A percentile compares a stretch with the other conserved stretches of the same genome.
phyloP scores from a whole-genome alignment of 305 asterid species.

The Fraxinus angustifolia region DNA sequence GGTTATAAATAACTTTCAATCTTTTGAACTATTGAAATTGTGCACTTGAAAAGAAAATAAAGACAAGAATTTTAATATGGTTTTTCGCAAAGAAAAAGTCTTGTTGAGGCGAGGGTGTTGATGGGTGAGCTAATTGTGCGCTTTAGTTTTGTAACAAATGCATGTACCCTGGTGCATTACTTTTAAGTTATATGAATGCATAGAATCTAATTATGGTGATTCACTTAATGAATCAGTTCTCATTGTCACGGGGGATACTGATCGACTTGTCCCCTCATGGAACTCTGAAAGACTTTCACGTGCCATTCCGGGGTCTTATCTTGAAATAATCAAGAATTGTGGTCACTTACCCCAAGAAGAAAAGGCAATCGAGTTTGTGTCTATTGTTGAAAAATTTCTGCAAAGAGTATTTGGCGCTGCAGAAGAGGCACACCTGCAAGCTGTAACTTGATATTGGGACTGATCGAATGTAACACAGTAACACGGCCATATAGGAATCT shows the following conservation, averaged over 20 bases:
- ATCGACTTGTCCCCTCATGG: slow-evolving; percentile 91
- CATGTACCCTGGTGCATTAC: background rate
- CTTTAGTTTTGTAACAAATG: background rate
- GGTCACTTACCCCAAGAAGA: slow-evolving; percentile 98
- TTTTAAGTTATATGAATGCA: background rate
- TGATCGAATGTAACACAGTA: background rate
- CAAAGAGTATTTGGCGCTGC: slow-evolving; percentile 39
- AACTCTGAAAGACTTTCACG: slow-evolving; percentile 71
- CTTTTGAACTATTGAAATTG: slow-evolving; percentile 7
- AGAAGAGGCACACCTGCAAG: slow-evolving; percentile 45
- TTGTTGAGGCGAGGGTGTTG: slow-evolving; percentile 2
- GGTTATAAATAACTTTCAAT: slow-evolving; percentile 37
- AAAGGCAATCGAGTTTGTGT: slow-evolving; percentile 69
- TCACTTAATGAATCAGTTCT: slow-evolving; percentile 49
- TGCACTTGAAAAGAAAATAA: background rate
- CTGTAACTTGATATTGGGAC: slow-evolving; percentile 43
- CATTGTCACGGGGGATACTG: slow-evolving; percentile 82
- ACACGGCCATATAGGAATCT: background rate
- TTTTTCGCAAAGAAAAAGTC: background rate
- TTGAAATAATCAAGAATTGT: slow-evolving; percentile 71
- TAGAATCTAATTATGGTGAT: slow-evolving; percentile 18
- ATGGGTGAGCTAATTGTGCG: background rate
- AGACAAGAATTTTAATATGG: background rate
- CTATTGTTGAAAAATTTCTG: slow-evolving; percentile 65
- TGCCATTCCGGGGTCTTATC: slow-evolving; percentile 73